Evolutionary conservation across 169 alveolate genomes (phyloP), one percentile per base, ranked within the genome.

Genomic region (Eimeria maxima): DNA sequence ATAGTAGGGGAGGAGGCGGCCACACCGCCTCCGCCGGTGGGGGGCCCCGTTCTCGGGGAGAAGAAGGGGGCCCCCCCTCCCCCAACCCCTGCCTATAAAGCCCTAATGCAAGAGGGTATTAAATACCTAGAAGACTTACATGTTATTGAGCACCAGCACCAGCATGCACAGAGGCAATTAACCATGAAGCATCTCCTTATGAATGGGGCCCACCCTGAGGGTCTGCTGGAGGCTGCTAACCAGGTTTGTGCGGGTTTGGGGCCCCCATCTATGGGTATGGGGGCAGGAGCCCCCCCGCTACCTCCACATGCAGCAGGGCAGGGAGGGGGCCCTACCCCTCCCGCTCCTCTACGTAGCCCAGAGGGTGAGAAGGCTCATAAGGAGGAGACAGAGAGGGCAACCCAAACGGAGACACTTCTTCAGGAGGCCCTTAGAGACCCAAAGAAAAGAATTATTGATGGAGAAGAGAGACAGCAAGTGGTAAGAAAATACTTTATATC

Each of bases 31-130:
- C 50, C 84, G 29, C 3, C 16, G 57, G 57, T 5, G 57, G 87
- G 87, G 63, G 53, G 57, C 87, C 87, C 87, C 47, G 57, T 50
- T 5, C 57, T 67, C 27, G 27, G 44, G 57, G 63, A n/a, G n/a
- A n/a, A n/a, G n/a, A n/a, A n/a, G n/a, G 57, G 87, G 80, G 80
- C 27, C 63, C 63, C 63, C 87, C 87, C n/a, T n/a, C n/a, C n/a
- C n/a, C n/a, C n/a, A n/a, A 42, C 57, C 27, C 24, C 90, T 22
- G 90, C 90, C 8, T 24, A 18, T 24, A n/a, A 47, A 8, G 67
- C 90, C 24, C 71, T 81, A 10, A 0, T 50, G 53, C 44, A 10
- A 27, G 90, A 81, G 29, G 90, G 90, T 18, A 45, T 81, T 24
- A 47, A 81, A 65, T 81, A 81, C 47, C 73, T 81, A 0, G 90